Evolutionary conservation across 345 rosid genomes (phyloP).

Genomic region (Arabidopsis thaliana): DNA sequence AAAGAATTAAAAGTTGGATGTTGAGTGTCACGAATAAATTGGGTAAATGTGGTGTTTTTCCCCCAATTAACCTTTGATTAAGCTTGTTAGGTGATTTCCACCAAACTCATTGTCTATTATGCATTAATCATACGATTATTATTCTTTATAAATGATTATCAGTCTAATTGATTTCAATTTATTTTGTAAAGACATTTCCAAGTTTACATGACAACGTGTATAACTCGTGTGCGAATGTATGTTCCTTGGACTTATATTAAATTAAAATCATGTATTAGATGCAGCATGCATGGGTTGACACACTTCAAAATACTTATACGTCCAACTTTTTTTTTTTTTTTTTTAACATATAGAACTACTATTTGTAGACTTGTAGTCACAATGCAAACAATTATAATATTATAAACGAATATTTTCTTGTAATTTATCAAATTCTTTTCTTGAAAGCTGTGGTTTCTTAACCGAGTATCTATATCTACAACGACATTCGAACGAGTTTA

Average conservation of each 20-base stretch:
- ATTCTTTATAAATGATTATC: slow-evolving; percentile 2
- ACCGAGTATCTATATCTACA: background rate
- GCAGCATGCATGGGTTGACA: background rate
- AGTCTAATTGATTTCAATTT: background rate
- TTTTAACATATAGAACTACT: no score
- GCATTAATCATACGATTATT: slow-evolving; percentile 17
- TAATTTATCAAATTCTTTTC: background rate
- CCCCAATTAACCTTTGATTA: slow-evolving; percentile 36
- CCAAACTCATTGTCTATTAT: slow-evolving; percentile 45
- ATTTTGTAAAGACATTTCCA: background rate
- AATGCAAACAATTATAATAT: no score
- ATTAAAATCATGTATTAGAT: no score
- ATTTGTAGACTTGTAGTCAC: no score
- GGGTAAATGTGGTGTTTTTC: slow-evolving; percentile 31
- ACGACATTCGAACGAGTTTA: background rate
- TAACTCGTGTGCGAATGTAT: slow-evolving; percentile 2
- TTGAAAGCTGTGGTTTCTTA: background rate
- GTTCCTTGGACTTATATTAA: background rate
- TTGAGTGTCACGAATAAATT: slow-evolving; percentile 41
- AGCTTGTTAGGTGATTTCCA: slow-evolving; percentile 33
- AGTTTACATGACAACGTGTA: slow-evolving; percentile 12
- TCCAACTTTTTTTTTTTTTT: no score
- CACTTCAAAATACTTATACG: background rate
- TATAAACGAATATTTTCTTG: no score
- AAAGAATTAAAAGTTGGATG: slow-evolving; percentile 40